phyloP scores from a whole-genome alignment of 345 rosid genomes.

The Eutrema japonicum region DNA sequence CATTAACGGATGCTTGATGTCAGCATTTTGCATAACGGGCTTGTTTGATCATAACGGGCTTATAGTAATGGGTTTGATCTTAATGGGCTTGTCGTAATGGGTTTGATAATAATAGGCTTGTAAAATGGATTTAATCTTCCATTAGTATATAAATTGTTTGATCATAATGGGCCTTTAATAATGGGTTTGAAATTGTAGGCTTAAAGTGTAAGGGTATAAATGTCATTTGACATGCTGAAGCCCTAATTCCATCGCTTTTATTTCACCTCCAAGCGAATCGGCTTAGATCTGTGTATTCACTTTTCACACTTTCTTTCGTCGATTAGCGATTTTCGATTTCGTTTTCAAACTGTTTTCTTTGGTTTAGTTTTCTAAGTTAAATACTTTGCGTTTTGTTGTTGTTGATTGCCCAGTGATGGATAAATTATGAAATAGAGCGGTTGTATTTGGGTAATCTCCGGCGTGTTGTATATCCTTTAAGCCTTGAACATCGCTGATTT shows the following conservation, averaged over 20 bases:
- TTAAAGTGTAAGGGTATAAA: neutral
- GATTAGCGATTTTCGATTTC: neutral
- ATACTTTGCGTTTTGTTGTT: neutral
- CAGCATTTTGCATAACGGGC: neutral
- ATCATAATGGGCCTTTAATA: slow-evolving; percentile 13
- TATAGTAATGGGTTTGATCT: too few relatives aligned
- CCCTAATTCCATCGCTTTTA: slow-evolving; percentile 26
- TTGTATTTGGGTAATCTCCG: slow-evolving; percentile 37
- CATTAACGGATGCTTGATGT: neutral
- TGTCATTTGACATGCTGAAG: neutral
- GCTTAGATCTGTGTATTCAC: too few relatives aligned
- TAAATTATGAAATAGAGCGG: slow-evolving; percentile 40
- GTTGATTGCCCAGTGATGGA: slow-evolving; percentile 40
- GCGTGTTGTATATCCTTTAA: slow-evolving; percentile 29
- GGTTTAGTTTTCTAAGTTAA: neutral
- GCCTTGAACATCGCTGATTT: slow-evolving; percentile 15
- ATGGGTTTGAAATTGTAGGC: neutral
- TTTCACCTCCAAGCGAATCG: neutral
- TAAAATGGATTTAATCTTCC: too few relatives aligned
- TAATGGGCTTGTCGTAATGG: too few relatives aligned
- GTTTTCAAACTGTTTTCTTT: neutral
- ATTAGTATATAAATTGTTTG: neutral
- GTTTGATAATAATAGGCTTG: too few relatives aligned
- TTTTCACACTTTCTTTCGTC: neutral
- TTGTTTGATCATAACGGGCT: too few relatives aligned